phyloP scores from a whole-genome alignment of 306 rosid genomes.

The Medicago ruthenica region DNA sequence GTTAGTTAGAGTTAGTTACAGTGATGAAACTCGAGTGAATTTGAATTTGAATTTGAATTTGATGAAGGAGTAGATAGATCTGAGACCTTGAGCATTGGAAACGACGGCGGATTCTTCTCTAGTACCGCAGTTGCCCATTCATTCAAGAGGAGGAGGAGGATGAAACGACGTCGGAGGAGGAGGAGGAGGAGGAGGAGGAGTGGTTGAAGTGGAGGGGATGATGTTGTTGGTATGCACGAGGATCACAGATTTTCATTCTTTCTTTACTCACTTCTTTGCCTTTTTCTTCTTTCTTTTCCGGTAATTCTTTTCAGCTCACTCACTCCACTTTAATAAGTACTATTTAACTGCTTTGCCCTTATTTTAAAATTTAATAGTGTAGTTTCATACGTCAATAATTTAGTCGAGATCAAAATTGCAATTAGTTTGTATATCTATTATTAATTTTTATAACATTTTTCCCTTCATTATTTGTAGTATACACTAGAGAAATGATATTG shows the following conservation, averaged over 20 bases:
- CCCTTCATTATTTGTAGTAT: too few species aligned
- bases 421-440: too few species aligned
- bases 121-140: conserved; percentile 98
- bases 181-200: conserved; percentile 8
- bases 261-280: background rate
- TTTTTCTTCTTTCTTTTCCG: background rate
- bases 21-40: background rate
- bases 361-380: too few species aligned
- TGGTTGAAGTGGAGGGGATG: conserved; percentile 18
- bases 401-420: too few species aligned
- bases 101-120: conserved; percentile 96
- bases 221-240: conserved; percentile 36
- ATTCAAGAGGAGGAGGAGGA: conserved; percentile 35
- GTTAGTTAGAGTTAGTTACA: conserved; percentile 1
- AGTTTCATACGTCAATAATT: too few species aligned
- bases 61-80: conserved; percentile 52
- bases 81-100: conserved; percentile 95
- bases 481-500: too few species aligned
- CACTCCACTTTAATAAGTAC: too few species aligned
- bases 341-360: too few species aligned
- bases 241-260: conserved; percentile 59
- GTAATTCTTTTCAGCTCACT: conserved; percentile 27
- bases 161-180: conserved; percentile 34
- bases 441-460: too few species aligned
- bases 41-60: background rate